Conservation (phyloP, 495 filamentous ascomycete species). For the Penicillium turbatum region DNA sequence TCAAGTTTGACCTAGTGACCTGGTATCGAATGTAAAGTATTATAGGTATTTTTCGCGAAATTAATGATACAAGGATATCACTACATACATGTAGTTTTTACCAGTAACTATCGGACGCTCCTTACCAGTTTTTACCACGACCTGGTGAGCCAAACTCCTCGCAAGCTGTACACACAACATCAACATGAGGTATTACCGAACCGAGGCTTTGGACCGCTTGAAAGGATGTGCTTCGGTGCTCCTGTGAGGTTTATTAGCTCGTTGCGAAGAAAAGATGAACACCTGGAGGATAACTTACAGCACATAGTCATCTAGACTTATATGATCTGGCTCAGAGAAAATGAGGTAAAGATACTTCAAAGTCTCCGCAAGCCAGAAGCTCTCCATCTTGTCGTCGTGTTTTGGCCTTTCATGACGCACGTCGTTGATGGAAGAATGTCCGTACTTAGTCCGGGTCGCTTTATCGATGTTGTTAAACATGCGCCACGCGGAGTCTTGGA, state of each 20-base stretch:
- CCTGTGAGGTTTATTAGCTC: conserved; percentile 19
- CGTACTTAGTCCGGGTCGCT: conserved; percentile 55
- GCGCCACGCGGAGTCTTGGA: conserved; percentile 66
- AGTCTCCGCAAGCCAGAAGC: conserved; percentile 68
- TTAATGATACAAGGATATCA: too few relatives aligned
- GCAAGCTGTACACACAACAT: neutral
- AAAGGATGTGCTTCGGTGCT: conserved; percentile 80
- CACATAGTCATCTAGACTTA: conserved; percentile 69
- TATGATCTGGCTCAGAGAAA: conserved; percentile 64
- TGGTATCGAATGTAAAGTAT: too few relatives aligned
- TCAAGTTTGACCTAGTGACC: too few relatives aligned
- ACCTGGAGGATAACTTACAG: conserved; percentile 36
- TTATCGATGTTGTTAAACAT: conserved; percentile 67
- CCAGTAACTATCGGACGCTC: too few relatives aligned
- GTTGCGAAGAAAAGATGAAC: neutral
- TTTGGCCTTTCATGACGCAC: conserved; percentile 40
- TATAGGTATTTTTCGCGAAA: too few relatives aligned
- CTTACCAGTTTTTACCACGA: too few relatives aligned
- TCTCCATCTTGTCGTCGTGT: conserved; percentile 51
- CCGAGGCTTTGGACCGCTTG: conserved; percentile 38
- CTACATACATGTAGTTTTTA: too few relatives aligned
- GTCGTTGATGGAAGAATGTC: conserved; percentile 55
- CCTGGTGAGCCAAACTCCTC: too few relatives aligned
- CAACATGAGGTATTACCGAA: neutral
- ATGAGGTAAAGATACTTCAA: conserved; percentile 93